Percentiles rank a stretch among this genome's conserved stretches.
phyloP scores from a whole-genome alignment of 148 eudicot genomes.

The Fallopia convolvulus region DNA sequence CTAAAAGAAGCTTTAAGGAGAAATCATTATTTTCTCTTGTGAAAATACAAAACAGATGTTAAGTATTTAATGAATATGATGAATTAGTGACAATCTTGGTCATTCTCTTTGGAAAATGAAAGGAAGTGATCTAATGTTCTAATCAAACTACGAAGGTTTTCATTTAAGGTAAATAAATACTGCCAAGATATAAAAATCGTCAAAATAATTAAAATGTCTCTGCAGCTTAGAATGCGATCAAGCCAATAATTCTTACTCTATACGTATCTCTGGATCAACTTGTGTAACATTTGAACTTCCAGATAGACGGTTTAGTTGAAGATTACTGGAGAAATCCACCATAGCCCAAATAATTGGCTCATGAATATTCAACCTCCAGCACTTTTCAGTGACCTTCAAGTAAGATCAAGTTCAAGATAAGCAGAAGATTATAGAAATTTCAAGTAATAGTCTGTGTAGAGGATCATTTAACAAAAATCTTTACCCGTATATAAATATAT shows the following conservation, averaged over 20 bases:
- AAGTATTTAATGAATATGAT: neutral
- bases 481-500: conserved; percentile 79
- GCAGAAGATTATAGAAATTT: conserved; percentile 2
- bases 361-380: conserved; percentile 86
- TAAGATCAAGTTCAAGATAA: conserved; percentile 7
- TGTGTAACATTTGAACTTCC: conserved; percentile 58
- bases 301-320: conserved; percentile 77
- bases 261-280: conserved; percentile 98
- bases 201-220: neutral
- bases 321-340: conserved; percentile 66
- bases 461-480: conserved; percentile 1
- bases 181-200: neutral
- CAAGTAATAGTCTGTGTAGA: neutral
- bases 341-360: conserved; percentile 97
- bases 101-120: neutral
- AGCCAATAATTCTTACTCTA: conserved; percentile 49
- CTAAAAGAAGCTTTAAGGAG: neutral
- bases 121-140: neutral
- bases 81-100: neutral
- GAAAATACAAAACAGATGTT: neutral
- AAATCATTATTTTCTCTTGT: neutral
- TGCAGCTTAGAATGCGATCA: neutral
- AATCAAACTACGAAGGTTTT: neutral
- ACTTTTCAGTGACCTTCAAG: conserved; percentile 70
- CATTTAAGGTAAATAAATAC: neutral